Base-by-base conservation (phyloP, 2,329 filamentous ascomycete genomes). In the Exophiala bonariae region DNA sequence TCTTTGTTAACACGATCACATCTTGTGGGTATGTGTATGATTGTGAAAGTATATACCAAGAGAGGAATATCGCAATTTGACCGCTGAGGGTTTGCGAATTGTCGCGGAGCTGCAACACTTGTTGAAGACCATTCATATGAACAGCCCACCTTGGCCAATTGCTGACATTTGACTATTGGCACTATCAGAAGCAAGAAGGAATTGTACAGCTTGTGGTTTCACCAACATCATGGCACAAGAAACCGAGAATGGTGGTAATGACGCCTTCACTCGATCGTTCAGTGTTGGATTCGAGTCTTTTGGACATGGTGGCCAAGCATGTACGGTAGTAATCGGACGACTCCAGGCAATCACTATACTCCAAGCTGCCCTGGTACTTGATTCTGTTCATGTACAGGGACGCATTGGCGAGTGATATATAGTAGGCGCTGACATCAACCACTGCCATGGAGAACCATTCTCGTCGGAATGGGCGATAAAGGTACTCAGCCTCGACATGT, bases 371-470 rank as follows among this genome's bases (percentile, higher is more conserved):
- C n/a, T 47, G 47, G 20, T 52, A 36, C 7, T 42, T 48, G 9
- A 41, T 48, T 36, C 60, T 54, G 31, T 60, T 53, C 13, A 60
- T 49, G 44, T 61, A 61, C 51, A 61, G 56, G 19, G 59, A 49
- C 4, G 59, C 59, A 38, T 61, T 61, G 38, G 59, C 59, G 42
- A 61, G 39, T 18, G 54, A 55, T 20, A 61, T 41, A 10, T 51
- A 52, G 26, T 60, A 55, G n/a, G 59, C 59, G 33, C 52, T 60
- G 23, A 19, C 14, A 44, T 62, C 59, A 0, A 39, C 44, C 32
- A 61, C 37, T 13, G 59, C 56, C 59, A 62, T 58, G 4, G 53
- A 49, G 26, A 61, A 62, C 59, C 59, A 62, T 34, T 61, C 54
- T 17, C 49, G 45, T n/a, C 59, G 57, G 39, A 62, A 61, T 2